Evolutionary conservation across 2,329 filamentous ascomycete species (phyloP).

Genomic region (Aurifilum marmelostoma): DNA sequence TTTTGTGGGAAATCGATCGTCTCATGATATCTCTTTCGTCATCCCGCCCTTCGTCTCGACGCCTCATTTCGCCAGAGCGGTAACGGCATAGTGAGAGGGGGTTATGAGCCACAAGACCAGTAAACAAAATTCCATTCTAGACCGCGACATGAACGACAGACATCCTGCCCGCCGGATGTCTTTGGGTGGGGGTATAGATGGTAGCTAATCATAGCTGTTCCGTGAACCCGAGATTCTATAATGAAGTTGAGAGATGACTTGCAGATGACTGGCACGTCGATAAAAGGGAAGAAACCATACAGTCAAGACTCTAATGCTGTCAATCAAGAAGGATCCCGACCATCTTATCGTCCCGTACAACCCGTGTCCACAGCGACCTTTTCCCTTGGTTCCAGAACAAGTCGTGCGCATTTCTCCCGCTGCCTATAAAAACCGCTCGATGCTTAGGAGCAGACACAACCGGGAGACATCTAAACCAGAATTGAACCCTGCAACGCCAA

Average conservation of each 20-base stretch:
- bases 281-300: neutral
- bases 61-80: neutral
- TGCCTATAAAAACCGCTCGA: neutral
- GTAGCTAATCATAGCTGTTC: constrained; percentile 28
- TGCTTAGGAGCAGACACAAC: constrained; percentile 4
- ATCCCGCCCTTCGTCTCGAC: neutral
- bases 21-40: too few relatives aligned
- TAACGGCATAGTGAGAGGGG: neutral
- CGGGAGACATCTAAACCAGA: constrained; percentile 22
- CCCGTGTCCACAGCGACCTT: neutral
- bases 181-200: constrained; percentile 29
- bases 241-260: constrained; percentile 14
- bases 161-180: constrained; percentile 22
- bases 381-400: neutral
- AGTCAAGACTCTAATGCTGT: neutral
- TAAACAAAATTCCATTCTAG: constrained; percentile 18
- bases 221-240: constrained; percentile 26
- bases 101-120: neutral
- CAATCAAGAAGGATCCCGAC: neutral
- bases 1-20: too few relatives aligned
- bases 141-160: constrained; percentile 11
- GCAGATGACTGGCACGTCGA: neutral
- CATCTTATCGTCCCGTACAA: neutral
- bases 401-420: constrained; percentile 11
- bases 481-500: constrained; percentile 27